Percentiles rank a stretch among this genome's conserved stretches.
Conservation (phyloP, 768 basidiomycete species). For the Nidula microcarpa region DNA sequence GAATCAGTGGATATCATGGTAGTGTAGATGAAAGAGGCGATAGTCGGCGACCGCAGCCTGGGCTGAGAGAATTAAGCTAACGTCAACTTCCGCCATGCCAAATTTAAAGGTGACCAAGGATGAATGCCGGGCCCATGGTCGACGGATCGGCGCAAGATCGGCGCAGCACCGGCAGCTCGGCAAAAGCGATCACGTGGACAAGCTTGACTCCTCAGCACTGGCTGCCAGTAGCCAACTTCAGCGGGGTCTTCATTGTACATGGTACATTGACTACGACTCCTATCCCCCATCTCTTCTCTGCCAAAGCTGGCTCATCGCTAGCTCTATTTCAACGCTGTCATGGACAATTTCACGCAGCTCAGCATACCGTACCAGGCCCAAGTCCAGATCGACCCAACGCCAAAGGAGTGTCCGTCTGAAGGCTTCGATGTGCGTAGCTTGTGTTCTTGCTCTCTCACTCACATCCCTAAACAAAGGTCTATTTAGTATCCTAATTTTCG, state of each 20-base stretch:
- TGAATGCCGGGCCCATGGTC: too few relatives aligned
- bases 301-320: too few relatives aligned
- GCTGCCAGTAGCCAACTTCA: neutral
- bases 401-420: slow-evolving; percentile 34
- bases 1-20: neutral
- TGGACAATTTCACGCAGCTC: slow-evolving; percentile 36
- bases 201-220: too few relatives aligned
- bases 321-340: slow-evolving; percentile 4
- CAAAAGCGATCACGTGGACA: too few relatives aligned
- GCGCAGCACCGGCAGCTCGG: too few relatives aligned
- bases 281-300: too few relatives aligned
- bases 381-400: slow-evolving; percentile 31
- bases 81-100: too few relatives aligned
- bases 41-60: neutral
- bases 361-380: slow-evolving; percentile 29
- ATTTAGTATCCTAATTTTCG: slow-evolving; percentile 46
- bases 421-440: slow-evolving; percentile 38
- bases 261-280: too few relatives aligned
- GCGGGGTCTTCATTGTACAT: neutral
- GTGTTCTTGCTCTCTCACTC: slow-evolving; percentile 3
- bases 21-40: neutral
- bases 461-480: slow-evolving; percentile 1
- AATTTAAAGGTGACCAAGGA: too few relatives aligned
- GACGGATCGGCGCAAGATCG: too few relatives aligned
- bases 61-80: too few relatives aligned